Evolutionary conservation across 73 alveolate genomes (phyloP).

Genomic region (Paramecium tetraurelia): DNA sequence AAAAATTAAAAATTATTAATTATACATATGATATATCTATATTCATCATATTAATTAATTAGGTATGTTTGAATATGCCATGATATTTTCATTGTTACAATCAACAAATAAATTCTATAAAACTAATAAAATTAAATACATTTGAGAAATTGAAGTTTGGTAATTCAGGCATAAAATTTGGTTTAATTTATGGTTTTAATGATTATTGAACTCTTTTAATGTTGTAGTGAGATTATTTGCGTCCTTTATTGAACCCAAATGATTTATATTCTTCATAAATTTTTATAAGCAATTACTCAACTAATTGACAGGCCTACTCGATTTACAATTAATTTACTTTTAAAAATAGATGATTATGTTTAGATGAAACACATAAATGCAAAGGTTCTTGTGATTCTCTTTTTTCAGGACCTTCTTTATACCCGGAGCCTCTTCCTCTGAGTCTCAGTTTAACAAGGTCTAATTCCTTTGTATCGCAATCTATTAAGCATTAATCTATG

Average conservation of each 20-base stretch:
- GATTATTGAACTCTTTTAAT: background rate
- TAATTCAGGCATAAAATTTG: constrained; percentile 33
- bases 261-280: constrained; percentile 53
- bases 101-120: background rate
- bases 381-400: constrained; percentile 95
- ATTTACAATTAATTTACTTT: background rate
- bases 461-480: constrained; percentile 62
- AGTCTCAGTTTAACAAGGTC: constrained; percentile 90
- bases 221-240: background rate
- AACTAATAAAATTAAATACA: background rate
- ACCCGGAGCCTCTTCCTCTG: constrained; percentile 98
- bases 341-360: constrained; percentile 72
- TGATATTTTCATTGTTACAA: background rate
- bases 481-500: constrained; percentile 83
- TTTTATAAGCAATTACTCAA: constrained; percentile 14
- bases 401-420: constrained; percentile 97
- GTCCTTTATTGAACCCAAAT: background rate
- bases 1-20: background rate
- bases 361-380: constrained; percentile 94
- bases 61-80: constrained; percentile 3
- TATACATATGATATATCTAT: background rate
- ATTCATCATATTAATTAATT: constrained; percentile 28
- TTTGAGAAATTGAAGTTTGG: constrained; percentile 31
- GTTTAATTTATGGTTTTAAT: background rate
- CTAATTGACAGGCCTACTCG: constrained; percentile 44